Base-by-base conservation (phyloP, 257 asterid species). In the Capsicum rhomboideum region DNA sequence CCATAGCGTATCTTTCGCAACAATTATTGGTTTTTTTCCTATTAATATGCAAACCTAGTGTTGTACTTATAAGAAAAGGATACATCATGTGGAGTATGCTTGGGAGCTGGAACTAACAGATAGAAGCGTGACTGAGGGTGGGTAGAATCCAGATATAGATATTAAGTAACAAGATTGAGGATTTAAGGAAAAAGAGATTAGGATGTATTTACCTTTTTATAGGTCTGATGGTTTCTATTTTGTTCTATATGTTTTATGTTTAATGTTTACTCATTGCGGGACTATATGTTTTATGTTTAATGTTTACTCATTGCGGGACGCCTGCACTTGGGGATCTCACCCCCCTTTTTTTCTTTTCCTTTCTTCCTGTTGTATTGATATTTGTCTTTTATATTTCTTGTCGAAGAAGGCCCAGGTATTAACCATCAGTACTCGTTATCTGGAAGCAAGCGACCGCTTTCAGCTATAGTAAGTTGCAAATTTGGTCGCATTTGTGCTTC, bases 371-470 rank as follows among this genome's bases (percentile, higher is more conserved):
- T 80, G 83, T 56, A 54, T 67, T 87, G 66, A 86, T 59, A 40
- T 49, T 53, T 59, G 29, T 82, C 80, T 69, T 40, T 80, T 79
- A 23, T 80, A 23, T 42, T 83, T 44, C 64, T 63, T 37, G 26
- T 61, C 56, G 17, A 9, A 83, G 56, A 82, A 92, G 95, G 92
- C 69, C 67, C 84, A 82, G 71, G 82, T 68, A 79, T 84, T 68
- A 88, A 82, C 63, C 85, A 72, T 81, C 90, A 49, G 78, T 85
- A 86, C 61, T 85, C 86, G 13, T 28, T 55, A 55, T 84, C 84
- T 84, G 92, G 92, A 85, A 87, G 88, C 90, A 89, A 89, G 89
- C 88, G 91, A 14, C 86, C 92, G 50, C 85, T 86, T 84, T 87
- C 93, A 44, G 84, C 83, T 82, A 79, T 85, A 90, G 95, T 92